Evolutionary conservation across 768 basidiomycete species (phyloP).

Genomic region (Lentinula sp.): DNA sequence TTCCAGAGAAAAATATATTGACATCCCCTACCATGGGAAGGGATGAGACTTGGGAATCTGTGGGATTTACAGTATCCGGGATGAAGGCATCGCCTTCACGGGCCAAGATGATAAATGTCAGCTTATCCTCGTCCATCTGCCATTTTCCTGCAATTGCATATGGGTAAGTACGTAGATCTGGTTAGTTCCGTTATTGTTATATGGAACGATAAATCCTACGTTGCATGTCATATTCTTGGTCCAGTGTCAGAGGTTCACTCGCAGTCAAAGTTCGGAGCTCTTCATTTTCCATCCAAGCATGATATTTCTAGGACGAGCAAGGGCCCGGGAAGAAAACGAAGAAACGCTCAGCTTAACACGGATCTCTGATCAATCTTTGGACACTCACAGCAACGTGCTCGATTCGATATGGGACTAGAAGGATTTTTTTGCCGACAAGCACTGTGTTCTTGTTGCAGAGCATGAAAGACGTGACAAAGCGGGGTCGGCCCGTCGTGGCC

Average conservation of each 20-base stretch:
- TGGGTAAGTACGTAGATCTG: no score
- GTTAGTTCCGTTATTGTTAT: neutral
- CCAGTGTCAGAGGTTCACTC: constrained; percentile 74
- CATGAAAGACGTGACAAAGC: neutral
- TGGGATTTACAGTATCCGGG: constrained; percentile 15
- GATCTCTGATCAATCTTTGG: neutral
- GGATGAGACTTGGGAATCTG: constrained; percentile 25
- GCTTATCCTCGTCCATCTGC: constrained; percentile 82
- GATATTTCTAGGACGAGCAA: constrained; percentile 54
- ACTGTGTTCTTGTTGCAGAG: constrained; percentile 51
- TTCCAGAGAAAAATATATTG: constrained; percentile 78
- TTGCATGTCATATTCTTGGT: constrained; percentile 89
- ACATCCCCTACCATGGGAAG: constrained; percentile 87
- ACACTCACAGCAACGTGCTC: constrained; percentile 42
- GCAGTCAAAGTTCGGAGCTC: constrained; percentile 74
- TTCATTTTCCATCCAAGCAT: constrained; percentile 82
- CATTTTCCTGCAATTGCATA: constrained; percentile 55
- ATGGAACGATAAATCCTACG: constrained; percentile 30
- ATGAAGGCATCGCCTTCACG: constrained; percentile 20
- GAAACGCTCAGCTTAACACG: neutral
- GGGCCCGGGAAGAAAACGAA: neutral
- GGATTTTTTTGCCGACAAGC: constrained; percentile 58
- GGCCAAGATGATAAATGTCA: constrained; percentile 86
- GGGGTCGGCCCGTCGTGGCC: neutral
- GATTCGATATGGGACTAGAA: constrained; percentile 77